These are phyloP conservation scores for Nigrospora osmanthi DNA, from an alignment of 2,329 filamentous ascomycete genomes.

Conservation along the genomic window DNA sequence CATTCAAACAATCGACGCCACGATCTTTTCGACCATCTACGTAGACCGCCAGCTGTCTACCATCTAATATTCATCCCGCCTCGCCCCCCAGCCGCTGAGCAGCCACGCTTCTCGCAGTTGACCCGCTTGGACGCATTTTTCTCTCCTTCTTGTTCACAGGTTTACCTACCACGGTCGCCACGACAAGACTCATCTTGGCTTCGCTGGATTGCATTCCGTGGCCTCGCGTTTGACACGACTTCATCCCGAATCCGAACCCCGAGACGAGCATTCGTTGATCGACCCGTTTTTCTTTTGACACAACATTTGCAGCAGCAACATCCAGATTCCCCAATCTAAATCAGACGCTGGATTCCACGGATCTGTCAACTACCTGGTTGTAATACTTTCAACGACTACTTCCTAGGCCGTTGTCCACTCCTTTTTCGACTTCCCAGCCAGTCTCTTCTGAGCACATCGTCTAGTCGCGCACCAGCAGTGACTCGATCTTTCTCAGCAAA, in stretches of 20 bases:
- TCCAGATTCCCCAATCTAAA: conserved; percentile 13
- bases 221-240: conserved; percentile 24
- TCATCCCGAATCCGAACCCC: conserved; percentile 10
- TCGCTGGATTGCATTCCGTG: conserved; percentile 15
- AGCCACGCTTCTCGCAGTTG: conserved; percentile 8
- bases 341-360: conserved; percentile 8
- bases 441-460: conserved; percentile 10
- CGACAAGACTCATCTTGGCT: conserved; percentile 16
- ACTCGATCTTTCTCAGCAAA: conserved; percentile 4
- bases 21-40: background rate
- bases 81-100: background rate
- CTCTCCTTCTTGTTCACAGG: conserved; percentile 22
- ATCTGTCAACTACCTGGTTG: conserved; percentile 17
- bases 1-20: background rate
- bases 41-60: conserved; percentile 8
- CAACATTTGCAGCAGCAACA: conserved; percentile 7
- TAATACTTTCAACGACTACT: conserved; percentile 19
- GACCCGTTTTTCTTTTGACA: conserved; percentile 10
- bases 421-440: conserved; percentile 6
- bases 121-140: conserved; percentile 5
- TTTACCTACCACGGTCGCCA: conserved; percentile 15
- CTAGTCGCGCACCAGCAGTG: conserved; percentile 10
- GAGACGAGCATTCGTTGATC: conserved; percentile 13
- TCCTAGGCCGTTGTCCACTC: conserved; percentile 21
- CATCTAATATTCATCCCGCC: background rate